Evolutionary conservation across 306 rosid genomes (phyloP).

Genomic region (Cucumis melo): DNA sequence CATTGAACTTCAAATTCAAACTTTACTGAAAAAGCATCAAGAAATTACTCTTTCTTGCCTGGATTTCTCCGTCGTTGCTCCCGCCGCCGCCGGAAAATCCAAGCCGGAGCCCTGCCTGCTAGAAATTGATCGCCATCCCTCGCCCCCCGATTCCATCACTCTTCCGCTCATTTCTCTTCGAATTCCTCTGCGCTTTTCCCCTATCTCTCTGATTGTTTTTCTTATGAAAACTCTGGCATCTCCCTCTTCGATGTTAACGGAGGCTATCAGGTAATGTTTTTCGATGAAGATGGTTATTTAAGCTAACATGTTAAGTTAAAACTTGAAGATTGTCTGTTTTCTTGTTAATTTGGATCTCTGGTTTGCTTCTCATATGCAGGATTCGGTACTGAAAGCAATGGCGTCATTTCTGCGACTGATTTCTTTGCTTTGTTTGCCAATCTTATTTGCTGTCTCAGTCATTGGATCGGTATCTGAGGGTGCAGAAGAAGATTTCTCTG

Average conservation of each 20-base stretch:
- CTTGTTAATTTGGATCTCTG: background rate
- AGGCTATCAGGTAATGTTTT: background rate
- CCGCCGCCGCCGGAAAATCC: constrained; percentile 49
- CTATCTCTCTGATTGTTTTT: background rate
- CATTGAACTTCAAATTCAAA: constrained; percentile 73
- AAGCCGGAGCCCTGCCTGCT: background rate
- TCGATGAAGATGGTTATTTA: background rate
- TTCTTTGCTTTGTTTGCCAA: constrained; percentile 13
- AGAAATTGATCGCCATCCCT: background rate
- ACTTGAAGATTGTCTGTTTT: background rate
- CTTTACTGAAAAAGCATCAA: constrained; percentile 52
- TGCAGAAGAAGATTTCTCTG: constrained; percentile 60
- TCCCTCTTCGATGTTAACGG: background rate
- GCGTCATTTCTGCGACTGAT: background rate
- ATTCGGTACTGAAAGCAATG: background rate
- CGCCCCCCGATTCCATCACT: background rate
- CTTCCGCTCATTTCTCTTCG: background rate
- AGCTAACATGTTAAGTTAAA: background rate
- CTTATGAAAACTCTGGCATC: background rate
- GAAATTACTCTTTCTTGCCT: constrained; percentile 10
- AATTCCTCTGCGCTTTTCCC: background rate
- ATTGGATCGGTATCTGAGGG: constrained; percentile 16
- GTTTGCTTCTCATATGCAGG: background rate
- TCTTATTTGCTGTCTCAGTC: constrained; percentile 10
- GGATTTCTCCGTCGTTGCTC: background rate